phyloP scores from a whole-genome alignment of 2,329 filamentous ascomycete genomes.

The Escovopsis sp. region DNA sequence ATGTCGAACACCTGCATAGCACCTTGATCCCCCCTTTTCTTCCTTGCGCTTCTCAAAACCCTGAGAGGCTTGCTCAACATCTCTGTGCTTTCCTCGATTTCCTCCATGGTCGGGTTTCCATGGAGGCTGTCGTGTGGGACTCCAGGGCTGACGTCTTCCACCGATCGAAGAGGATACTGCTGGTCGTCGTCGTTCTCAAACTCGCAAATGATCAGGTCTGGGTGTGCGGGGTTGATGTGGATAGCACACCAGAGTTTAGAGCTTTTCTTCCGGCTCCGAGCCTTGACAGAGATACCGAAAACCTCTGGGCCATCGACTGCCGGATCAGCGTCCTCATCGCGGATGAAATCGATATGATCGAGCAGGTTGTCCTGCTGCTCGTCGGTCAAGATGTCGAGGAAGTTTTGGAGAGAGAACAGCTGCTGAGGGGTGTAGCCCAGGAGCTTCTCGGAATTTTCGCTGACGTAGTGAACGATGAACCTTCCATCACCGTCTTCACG shows the following conservation, averaged over 20 bases:
- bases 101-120: conserved; percentile 57
- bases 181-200: conserved; percentile 74
- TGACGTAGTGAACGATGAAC: conserved; percentile 57
- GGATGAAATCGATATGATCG: conserved; percentile 78
- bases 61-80: conserved; percentile 64
- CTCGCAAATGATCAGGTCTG: conserved; percentile 67
- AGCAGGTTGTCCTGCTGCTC: conserved; percentile 73
- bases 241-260: conserved; percentile 79
- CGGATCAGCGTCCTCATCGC: conserved; percentile 67
- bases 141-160: conserved; percentile 43
- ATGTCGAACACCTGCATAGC: conserved; percentile 88
- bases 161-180: conserved; percentile 50
- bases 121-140: conserved; percentile 59
- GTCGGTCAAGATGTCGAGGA: conserved; percentile 70
- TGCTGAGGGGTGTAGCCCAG: conserved; percentile 65
- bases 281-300: conserved; percentile 62
- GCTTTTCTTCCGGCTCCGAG: conserved; percentile 34
- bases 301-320: conserved; percentile 68
- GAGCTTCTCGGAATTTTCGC: conserved; percentile 63
- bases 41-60: conserved; percentile 59
- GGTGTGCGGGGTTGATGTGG: conserved; percentile 55
- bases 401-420: conserved; percentile 59
- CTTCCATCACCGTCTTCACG: conserved; percentile 54
- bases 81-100: conserved; percentile 61
- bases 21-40: conserved; percentile 61